These are phyloP conservation scores for Sapria himalayana DNA, from an alignment of 345 rosid genomes.

Conservation along the genomic window DNA sequence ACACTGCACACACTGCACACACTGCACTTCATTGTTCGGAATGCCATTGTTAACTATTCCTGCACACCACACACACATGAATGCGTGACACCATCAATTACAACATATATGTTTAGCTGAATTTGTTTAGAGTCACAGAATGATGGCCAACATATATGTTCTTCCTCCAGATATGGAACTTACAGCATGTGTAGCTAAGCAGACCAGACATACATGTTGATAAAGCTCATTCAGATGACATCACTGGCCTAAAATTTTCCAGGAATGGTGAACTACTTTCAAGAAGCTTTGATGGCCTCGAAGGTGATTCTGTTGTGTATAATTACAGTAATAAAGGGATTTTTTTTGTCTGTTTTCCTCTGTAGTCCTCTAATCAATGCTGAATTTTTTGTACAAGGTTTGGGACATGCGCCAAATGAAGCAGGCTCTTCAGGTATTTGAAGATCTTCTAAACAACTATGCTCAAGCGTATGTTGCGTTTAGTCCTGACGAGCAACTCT, in stretches of 20 bases:
- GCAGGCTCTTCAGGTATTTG: slow-evolving; percentile 50
- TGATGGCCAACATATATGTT: too few species aligned
- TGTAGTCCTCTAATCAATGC: too few species aligned
- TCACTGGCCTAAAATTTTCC: slow-evolving; percentile 74
- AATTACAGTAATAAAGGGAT: too few species aligned
- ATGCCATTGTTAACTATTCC: too few species aligned
- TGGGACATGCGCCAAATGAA: slow-evolving; percentile 92
- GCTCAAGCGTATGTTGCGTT: slow-evolving; percentile 81
- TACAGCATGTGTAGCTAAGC: slow-evolving; percentile 97
- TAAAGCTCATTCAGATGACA: slow-evolving; percentile 79
- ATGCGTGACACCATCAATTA: too few species aligned
- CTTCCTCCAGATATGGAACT: slow-evolving; percentile 86
- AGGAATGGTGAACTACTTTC: slow-evolving; percentile 62
- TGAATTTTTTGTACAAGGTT: too few species aligned
- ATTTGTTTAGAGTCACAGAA: too few species aligned
- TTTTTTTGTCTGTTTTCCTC: too few species aligned
- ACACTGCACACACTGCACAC: too few species aligned
- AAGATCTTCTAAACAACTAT: slow-evolving; percentile 76
- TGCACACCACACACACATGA: too few species aligned
- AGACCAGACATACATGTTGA: slow-evolving; percentile 69
- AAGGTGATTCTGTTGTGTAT: slow-evolving; percentile 55
- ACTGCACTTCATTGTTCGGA: too few species aligned
- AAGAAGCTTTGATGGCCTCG: slow-evolving; percentile 66
- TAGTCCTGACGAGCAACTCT: slow-evolving; percentile 79
- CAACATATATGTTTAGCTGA: too few species aligned